Conservation (phyloP, 2,329 filamentous ascomycete species). For the Arthroderma sp. region DNA sequence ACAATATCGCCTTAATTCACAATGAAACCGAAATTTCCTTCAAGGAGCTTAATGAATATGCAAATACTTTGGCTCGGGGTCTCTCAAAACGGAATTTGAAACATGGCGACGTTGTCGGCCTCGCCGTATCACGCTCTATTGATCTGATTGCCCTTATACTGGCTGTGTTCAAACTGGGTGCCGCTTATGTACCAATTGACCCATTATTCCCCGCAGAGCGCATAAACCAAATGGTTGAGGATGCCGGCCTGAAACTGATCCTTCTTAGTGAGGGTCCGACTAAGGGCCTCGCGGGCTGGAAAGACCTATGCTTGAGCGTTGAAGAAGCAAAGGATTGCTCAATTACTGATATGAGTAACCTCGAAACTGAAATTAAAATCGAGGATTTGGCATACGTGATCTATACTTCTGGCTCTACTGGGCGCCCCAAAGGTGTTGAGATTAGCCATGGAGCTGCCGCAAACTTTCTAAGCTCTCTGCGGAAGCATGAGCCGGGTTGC, state of each 20-base stretch:
- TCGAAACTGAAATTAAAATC: not conserved
- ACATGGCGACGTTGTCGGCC: not conserved
- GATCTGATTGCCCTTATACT: not conserved
- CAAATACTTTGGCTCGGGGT: not conserved
- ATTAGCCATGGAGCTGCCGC: not conserved
- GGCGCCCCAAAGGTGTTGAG: not conserved
- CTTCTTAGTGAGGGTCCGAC: not conserved
- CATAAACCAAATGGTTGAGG: not conserved
- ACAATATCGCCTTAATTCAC: slow-evolving; percentile 1
- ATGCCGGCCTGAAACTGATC: not conserved
- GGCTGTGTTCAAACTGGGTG: not conserved
- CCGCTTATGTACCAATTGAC: slow-evolving; percentile 2
- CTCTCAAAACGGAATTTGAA: not conserved
- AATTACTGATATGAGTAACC: not conserved
- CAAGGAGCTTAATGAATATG: not conserved
- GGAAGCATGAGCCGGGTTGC: slow-evolving; percentile 1
- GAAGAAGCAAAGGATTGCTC: not conserved
- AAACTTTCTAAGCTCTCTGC: not conserved
- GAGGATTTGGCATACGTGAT: not conserved
- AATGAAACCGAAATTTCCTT: not conserved
- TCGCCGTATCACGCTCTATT: not conserved
- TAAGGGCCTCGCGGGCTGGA: not conserved
- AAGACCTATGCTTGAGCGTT: not conserved
- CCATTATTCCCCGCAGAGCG: not conserved
- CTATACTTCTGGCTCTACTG: not conserved